Conservation (phyloP, 164 flowering plant genomes). For the Pachysandra terminalis region DNA sequence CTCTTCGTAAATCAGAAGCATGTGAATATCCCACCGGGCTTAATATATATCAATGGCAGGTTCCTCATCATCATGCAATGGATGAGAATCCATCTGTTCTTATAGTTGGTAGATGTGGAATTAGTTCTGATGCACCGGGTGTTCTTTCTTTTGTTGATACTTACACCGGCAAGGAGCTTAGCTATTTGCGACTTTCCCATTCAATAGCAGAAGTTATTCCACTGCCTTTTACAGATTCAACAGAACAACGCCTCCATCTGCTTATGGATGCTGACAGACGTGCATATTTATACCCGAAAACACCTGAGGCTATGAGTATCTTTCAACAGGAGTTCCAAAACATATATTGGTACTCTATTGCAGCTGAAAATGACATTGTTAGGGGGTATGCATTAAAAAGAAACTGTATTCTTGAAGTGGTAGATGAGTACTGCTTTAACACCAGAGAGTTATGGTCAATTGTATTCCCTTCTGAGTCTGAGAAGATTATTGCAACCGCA, state of each 20-base stretch:
- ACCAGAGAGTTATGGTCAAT: conserved; percentile 77
- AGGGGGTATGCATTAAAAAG: conserved; percentile 59
- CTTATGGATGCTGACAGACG: conserved; percentile 50
- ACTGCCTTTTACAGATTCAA: conserved; percentile 78
- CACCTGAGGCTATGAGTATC: conserved; percentile 57
- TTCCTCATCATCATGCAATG: conserved; percentile 94
- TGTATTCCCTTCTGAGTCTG: conserved; percentile 87
- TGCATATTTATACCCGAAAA: conserved; percentile 74
- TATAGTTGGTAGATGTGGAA: conserved; percentile 77
- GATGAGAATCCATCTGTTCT: conserved; percentile 94
- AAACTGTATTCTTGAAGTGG: conserved; percentile 38
- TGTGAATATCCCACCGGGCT: conserved; percentile 61
- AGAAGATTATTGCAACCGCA: conserved; percentile 69
- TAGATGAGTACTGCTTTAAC: conserved; percentile 77
- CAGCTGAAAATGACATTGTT: conserved; percentile 57
- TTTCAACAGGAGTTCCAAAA: conserved; percentile 61
- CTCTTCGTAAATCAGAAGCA: conserved; percentile 57
- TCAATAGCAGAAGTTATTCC: conserved; percentile 71
- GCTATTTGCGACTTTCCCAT: conserved; percentile 43
- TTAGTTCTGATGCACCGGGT: conserved; percentile 44
- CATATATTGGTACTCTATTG: conserved; percentile 86
- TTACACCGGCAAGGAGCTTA: conserved; percentile 75
- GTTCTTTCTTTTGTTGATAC: conserved; percentile 87
- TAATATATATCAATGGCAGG: conserved; percentile 81
- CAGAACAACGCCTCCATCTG: conserved; percentile 84